These are phyloP conservation scores for Epichloe hybrida DNA, from an alignment of 2,329 filamentous ascomycete species.

Conservation along the genomic window DNA sequence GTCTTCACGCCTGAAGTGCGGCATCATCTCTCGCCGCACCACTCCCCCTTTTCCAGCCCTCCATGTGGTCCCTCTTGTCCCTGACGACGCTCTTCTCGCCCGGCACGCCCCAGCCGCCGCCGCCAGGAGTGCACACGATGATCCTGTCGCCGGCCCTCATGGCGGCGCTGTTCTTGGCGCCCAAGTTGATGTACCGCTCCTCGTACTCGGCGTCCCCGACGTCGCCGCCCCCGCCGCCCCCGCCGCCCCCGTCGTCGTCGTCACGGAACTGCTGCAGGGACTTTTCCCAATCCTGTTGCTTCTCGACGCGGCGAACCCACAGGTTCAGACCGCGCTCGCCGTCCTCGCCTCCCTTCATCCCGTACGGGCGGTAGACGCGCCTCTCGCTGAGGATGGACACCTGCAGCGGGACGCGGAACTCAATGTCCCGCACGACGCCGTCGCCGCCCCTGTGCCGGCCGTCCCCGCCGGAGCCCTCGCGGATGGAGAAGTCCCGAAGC, in stretches of 20 bases:
- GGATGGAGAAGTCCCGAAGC: constrained; percentile 54
- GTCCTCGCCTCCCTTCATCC: constrained; percentile 69
- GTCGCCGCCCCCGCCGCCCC: constrained; percentile 18
- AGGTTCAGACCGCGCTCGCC: constrained; percentile 70
- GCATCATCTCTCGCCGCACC: constrained; percentile 42
- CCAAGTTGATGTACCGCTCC: constrained; percentile 55
- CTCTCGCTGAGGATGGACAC: constrained; percentile 67
- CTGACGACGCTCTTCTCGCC: constrained; percentile 42
- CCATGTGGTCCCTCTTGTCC: constrained; percentile 38
- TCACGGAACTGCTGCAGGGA: constrained; percentile 26
- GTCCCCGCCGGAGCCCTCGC: constrained; percentile 47
- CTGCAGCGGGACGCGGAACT: constrained; percentile 64
- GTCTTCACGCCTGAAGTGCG: constrained; percentile 39
- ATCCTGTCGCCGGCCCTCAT: constrained; percentile 69
- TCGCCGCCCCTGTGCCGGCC: constrained; percentile 59
- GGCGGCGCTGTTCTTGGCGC: constrained; percentile 65
- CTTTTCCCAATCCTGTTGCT: constrained; percentile 33
- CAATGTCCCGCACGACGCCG: constrained; percentile 64
- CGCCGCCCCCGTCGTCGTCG: constrained; percentile 17
- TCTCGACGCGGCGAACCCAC: constrained; percentile 65
- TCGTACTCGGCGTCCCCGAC: constrained; percentile 32
- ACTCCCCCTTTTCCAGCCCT: constrained; percentile 42
- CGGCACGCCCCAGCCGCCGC: constrained; percentile 58
- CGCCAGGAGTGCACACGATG: constrained; percentile 65
- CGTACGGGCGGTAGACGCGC: constrained; percentile 52